Base-by-base conservation (phyloP, 306 rosid genomes). In the Quercus dentata region DNA sequence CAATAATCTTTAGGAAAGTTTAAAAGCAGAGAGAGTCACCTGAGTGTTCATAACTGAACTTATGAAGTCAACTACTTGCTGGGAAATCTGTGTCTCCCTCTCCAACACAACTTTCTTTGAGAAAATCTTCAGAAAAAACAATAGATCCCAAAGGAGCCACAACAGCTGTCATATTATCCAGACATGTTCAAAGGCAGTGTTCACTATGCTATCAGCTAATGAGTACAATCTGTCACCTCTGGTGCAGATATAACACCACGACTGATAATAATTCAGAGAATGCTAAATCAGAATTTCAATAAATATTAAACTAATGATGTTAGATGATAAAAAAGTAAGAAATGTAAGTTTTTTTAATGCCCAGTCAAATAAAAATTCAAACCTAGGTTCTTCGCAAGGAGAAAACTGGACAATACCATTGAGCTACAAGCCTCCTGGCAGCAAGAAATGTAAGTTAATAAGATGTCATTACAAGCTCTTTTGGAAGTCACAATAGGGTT, bases 241-340 rank as follows among this genome's bases (percentile, higher is more conserved):
- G 97, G 99, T 59, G 85, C 87, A 73, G 97, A 89, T 91, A 89
- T 90, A 82, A 94, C 94, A 74, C 99, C 99, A 76, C 84, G 91
- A 68, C 97, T 90, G 91, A 76, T 23, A 52, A 78, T 74, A 85
- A 27, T 74, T 80, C 67, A 81, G 78, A 56, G 46, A 5, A 79
- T 67, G 62, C 72, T 52, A 79, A 64, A 76, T 80, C 57, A 85
- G 73, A 69, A 85, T 70, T 78, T 71, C 68, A 74, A 80, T 57
- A 21, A 74, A 74, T 41, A 57, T n/a, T 9, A 33, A 71, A 73
- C 14, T 31, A 23, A 79, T 13, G 65, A 75, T 49, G 4, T 3
- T 27, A 46, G 51, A 59, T 33, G 27, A 15, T 63, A 19, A 71
- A 54, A 74, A 41, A 3, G 10, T 12, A 2, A 46, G 12, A 46